Evolutionary conservation across 2,329 filamentous ascomycete genomes (phyloP).

Genomic region (Aspergillus novoparasiticus): DNA sequence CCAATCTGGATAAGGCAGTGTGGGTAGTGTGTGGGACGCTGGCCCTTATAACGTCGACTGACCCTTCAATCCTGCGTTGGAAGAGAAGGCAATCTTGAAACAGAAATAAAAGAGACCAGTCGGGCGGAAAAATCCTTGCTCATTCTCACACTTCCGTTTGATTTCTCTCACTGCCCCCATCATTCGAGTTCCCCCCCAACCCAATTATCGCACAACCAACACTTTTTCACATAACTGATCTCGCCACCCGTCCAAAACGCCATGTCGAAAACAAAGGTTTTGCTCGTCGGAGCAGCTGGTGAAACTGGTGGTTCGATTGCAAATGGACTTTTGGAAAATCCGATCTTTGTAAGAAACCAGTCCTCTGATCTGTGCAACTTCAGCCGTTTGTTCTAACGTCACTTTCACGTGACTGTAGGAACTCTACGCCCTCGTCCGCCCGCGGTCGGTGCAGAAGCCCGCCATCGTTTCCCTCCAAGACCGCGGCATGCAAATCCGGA

Average conservation of each 20-base stretch:
- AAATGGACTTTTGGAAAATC: slow-evolving; percentile 38
- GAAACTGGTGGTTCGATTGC: slow-evolving; percentile 45
- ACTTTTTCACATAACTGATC: slow-evolving; percentile 8
- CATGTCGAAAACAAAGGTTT: slow-evolving; percentile 41
- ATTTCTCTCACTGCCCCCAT: background rate
- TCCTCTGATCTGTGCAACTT: background rate
- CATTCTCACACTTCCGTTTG: background rate
- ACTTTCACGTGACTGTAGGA: slow-evolving; percentile 39
- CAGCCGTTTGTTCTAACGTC: slow-evolving; percentile 5
- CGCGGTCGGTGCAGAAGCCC: slow-evolving; percentile 51
- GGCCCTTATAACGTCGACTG: slow-evolving; percentile 38
- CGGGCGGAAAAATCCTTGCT: background rate
- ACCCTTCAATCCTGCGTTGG: slow-evolving; percentile 21
- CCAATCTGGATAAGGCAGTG: slow-evolving; percentile 34
- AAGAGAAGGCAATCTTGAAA: slow-evolving; percentile 7
- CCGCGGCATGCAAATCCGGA: slow-evolving; percentile 48
- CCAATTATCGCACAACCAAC: background rate
- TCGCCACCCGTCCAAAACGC: slow-evolving; percentile 18
- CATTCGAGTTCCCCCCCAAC: background rate
- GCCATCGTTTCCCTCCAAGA: slow-evolving; percentile 43
- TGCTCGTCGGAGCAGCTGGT: slow-evolving; percentile 43
- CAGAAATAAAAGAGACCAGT: background rate
- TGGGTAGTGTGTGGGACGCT: slow-evolving; percentile 36
- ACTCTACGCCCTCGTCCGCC: slow-evolving; percentile 52
- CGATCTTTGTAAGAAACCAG: slow-evolving; percentile 20